phyloP scores from a whole-genome alignment of 495 filamentous ascomycete species.

The Parathielavia appendiculata region DNA sequence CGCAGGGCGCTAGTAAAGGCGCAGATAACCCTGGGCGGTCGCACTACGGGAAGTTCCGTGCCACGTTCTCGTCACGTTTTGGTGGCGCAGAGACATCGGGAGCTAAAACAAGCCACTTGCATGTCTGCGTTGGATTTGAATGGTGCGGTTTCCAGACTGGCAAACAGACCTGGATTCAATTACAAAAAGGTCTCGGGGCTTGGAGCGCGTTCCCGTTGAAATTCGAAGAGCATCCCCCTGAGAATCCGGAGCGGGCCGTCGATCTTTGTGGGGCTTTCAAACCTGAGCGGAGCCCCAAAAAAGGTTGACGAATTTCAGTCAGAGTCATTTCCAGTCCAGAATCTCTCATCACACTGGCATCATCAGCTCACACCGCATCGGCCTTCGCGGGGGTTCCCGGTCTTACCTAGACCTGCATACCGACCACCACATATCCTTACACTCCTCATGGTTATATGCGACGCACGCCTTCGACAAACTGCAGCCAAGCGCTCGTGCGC shows the following conservation, averaged over 20 bases:
- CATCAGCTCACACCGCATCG: neutral
- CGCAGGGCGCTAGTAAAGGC: constrained; percentile 1
- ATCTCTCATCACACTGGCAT: neutral
- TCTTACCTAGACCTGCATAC: neutral
- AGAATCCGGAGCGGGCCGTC: constrained; percentile 13
- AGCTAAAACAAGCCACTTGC: neutral
- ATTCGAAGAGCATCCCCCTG: neutral
- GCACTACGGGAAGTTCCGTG: neutral
- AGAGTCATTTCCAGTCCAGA: neutral
- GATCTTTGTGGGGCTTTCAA: constrained; percentile 2
- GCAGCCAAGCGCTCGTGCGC: neutral
- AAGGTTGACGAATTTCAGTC: neutral
- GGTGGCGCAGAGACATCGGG: neutral
- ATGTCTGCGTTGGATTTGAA: neutral
- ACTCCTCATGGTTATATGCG: constrained; percentile 1
- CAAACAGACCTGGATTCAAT: neutral
- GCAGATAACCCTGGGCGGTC: neutral
- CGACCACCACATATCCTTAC: neutral
- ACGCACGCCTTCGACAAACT: neutral
- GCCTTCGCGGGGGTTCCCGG: neutral
- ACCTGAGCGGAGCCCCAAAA: neutral
- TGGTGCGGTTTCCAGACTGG: neutral
- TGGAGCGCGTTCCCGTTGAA: neutral
- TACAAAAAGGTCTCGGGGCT: neutral
- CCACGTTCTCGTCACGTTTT: constrained; percentile 1